Conservation (phyloP, 805 yeast species). For the Candida railenensis region DNA sequence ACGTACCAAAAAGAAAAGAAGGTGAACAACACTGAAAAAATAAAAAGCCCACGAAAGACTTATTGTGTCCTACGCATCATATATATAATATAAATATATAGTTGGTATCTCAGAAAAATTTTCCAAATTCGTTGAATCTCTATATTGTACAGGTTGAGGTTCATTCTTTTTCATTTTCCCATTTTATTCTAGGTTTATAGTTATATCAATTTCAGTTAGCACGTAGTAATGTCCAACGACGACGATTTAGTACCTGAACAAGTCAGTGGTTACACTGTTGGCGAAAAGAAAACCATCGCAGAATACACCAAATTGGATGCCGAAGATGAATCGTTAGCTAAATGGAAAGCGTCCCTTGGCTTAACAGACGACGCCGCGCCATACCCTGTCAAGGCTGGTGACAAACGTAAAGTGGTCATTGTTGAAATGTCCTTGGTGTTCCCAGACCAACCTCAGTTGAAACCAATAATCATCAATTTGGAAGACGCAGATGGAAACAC, state of each 20-base stretch:
- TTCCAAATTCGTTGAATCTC: too few relatives aligned
- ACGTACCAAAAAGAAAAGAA: neutral
- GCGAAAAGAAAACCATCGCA: conserved; percentile 73
- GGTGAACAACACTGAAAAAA: neutral
- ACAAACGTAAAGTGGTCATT: conserved; percentile 74
- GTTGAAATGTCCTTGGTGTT: conserved; percentile 71
- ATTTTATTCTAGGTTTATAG: neutral
- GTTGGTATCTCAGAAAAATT: too few relatives aligned
- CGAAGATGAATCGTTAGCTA: conserved; percentile 83
- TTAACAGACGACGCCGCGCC: conserved; percentile 52
- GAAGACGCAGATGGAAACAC: conserved; percentile 58
- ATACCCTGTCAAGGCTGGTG: conserved; percentile 68
- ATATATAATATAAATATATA: too few relatives aligned
- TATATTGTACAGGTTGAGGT: too few relatives aligned
- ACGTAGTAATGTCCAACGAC: conserved; percentile 17
- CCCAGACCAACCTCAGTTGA: conserved; percentile 54
- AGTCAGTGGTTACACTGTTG: conserved; percentile 62
- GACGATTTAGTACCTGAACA: conserved; percentile 65
- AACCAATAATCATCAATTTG: conserved; percentile 66
- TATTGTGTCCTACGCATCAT: too few relatives aligned
- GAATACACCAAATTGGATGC: conserved; percentile 85
- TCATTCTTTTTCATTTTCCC: neutral
- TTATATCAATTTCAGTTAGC: neutral
- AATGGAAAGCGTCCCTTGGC: conserved; percentile 91
- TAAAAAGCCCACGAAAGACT: neutral